Base-by-base conservation (phyloP, 306 rosid species). In the Herpetospermum pedunculosum region DNA sequence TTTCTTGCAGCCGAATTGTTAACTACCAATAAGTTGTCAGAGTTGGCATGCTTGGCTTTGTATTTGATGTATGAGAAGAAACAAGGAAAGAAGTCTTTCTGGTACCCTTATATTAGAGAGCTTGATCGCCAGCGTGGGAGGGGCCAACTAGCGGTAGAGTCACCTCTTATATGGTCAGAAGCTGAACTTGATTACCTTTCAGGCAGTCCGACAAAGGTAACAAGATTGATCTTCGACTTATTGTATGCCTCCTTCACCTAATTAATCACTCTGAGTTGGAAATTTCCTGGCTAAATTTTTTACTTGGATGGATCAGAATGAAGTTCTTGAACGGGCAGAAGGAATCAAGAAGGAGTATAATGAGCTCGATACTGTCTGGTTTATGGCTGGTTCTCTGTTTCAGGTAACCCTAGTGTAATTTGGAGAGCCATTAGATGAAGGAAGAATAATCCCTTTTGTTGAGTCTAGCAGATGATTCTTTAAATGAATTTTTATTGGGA, bases 41-140 rank as follows among this genome's bases (percentile, higher is more conserved):
- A 94, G 85, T 83, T 94, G 90, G 99, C 99, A 19, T 94, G 99
- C 86, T 81, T 94, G 87, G 99, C 99, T 44, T 86, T 94, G 82
- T 94, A 94, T 87, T 80, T 94, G 83, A 94, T 94, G 99, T 94
- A 94, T 65, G 99, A 94, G 89, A 94, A 94, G 89, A 94, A 94
- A 80, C 99, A 94, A 77, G 99, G 99, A 73, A 91, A 89, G 85
- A 94, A 89, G 79, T 94, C 99, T 74, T 88, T 94, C 80, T 94
- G 99, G 97, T 88, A 80, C 75, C 95, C 99, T 34, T 94, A 86
- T 72, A 94, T 91, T 40, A 81, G 86, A 83, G 99, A 91, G 84
- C 99, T 94, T 72, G 99, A 94, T 84, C 95, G 99, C 40, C 99
- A 91, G 74, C 83, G 95, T 79, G 99, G 97, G 47, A 87, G 99